Percentiles rank a stretch among this genome's conserved stretches.
Conservation (phyloP, 768 basidiomycete genomes). For the Lactarius evosmus region DNA sequence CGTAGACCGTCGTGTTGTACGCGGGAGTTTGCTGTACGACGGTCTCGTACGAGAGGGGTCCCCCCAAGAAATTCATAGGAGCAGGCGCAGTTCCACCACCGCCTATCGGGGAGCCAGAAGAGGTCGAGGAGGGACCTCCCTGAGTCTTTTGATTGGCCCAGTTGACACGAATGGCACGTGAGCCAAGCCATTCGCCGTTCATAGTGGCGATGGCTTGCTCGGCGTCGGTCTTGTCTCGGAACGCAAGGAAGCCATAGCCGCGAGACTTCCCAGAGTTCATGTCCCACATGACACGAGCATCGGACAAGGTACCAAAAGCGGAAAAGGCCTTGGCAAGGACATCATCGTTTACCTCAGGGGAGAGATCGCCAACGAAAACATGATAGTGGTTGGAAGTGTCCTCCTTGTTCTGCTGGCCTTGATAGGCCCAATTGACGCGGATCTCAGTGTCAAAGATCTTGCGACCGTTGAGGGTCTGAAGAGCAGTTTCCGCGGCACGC, state of each 20-base stretch:
- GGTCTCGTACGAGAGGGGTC: conserved; percentile 87
- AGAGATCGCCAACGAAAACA: conserved; percentile 99
- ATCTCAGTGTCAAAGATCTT: conserved; percentile 99
- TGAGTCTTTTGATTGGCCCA: conserved; percentile 99
- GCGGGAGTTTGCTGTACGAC: conserved; percentile 91
- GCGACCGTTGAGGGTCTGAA: conserved; percentile 96
- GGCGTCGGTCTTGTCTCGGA: conserved; percentile 98
- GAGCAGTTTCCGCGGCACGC: conserved; percentile 97
- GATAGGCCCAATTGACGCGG: conserved; percentile 99
- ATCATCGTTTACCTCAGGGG: conserved; percentile 97
- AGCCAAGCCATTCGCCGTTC: conserved; percentile 99
- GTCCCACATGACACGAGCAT: conserved; percentile 99
- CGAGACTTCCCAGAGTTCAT: conserved; percentile 99
- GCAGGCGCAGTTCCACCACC: conserved; percentile 66
- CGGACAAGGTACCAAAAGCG: conserved; percentile 94
- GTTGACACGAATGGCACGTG: conserved; percentile 97
- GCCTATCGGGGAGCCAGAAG: conserved; percentile 24
- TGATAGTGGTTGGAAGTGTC: conserved; percentile 97
- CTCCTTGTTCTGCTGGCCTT: conserved; percentile 97
- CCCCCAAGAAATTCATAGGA: conserved; percentile 87
- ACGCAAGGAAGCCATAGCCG: conserved; percentile 97
- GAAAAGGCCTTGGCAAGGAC: conserved; percentile 95
- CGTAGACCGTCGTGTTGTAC: conserved; percentile 95
- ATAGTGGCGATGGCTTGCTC: conserved; percentile 99
- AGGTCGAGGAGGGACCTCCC: conserved; percentile 40